Evolutionary conservation across 169 alveolate genomes (phyloP), one percentile per base, ranked within the genome.

Genomic region (Plasmodium blacklocki): DNA sequence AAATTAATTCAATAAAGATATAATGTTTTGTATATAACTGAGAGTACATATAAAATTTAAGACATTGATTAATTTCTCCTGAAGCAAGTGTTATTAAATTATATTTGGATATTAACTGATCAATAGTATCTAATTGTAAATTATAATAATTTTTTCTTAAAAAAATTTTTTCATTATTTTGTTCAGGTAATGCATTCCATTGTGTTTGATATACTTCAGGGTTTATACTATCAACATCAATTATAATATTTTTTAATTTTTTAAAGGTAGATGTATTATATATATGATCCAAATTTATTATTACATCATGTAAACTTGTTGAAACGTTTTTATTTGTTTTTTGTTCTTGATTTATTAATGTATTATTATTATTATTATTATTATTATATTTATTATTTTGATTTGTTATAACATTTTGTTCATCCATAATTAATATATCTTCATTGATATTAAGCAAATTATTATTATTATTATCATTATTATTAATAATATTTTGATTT

Each of bases 191-290:
- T 9, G 73, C 14, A 62, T 64, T 86, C 92, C 92, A 86, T 67
- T 86, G 86, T 64, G 71, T 87, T 86, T 86, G 92, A 66, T 86
- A 86, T 15, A 19, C 11, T 49, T 86, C 92, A 47, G 92, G 92
- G 63, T 23, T 86, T 72, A 86, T 72, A 86, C 47, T 71, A 47
- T 72, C 87, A 19, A 87, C 76, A 72, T 86, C 60, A 9, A 86
- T 72, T 86, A 86, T 45, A 43, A 86, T 86, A 26, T 86, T 87
- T 62, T 72, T 62, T 66, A 86, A 14, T 62, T 86, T 86, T 72
- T 86, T 52, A 64, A 86, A 59, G 21, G 59, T 72, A 21, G n/a
- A 49, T 7, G 83, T 32, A 67, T 83, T 70, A 0, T 15, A 8
- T 39, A 73, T 1, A 45, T 67, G 60, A 8, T 23, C 15, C 29